Evolutionary conservation across 805 yeast species (phyloP).

Genomic region (Pichia insulana): DNA sequence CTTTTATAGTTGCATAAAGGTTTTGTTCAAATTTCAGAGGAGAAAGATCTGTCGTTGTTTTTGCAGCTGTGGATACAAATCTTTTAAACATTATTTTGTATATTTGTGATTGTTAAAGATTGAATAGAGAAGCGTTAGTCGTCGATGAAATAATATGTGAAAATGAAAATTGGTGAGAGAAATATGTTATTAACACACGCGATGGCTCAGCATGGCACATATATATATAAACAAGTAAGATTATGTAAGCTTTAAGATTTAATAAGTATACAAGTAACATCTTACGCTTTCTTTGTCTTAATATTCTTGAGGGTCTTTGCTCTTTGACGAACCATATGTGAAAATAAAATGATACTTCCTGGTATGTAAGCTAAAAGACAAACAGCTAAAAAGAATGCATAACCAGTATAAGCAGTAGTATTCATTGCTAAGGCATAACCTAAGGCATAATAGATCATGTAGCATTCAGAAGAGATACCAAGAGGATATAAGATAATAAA

Average conservation of each 20-base stretch:
- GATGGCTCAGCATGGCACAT: no score
- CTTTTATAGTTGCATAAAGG: conserved; percentile 72
- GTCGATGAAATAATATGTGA: no score
- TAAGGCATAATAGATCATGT: conserved; percentile 61
- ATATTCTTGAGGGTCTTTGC: conserved; percentile 36
- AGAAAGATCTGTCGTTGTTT: conserved; percentile 25
- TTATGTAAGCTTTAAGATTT: no score
- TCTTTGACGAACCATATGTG: conserved; percentile 87
- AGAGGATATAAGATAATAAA: conserved; percentile 80
- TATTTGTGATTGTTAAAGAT: background rate
- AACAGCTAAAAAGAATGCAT: conserved; percentile 46
- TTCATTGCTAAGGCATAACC: conserved; percentile 44
- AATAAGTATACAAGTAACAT: no score
- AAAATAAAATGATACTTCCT: conserved; percentile 75
- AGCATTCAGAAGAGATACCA: conserved; percentile 83
- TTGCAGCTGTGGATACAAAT: conserved; percentile 4
- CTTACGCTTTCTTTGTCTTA: background rate
- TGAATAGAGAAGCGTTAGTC: no score
- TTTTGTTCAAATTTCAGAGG: conserved; percentile 60
- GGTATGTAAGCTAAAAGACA: conserved; percentile 69
- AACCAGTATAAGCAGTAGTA: conserved; percentile 37
- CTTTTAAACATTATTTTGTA: conserved; percentile 3
- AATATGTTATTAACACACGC: no score
- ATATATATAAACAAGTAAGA: no score
- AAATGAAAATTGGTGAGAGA: no score